These are phyloP conservation scores for Claviceps sp. DNA, from an alignment of 2,329 filamentous ascomycete species.

Conservation along the genomic window DNA sequence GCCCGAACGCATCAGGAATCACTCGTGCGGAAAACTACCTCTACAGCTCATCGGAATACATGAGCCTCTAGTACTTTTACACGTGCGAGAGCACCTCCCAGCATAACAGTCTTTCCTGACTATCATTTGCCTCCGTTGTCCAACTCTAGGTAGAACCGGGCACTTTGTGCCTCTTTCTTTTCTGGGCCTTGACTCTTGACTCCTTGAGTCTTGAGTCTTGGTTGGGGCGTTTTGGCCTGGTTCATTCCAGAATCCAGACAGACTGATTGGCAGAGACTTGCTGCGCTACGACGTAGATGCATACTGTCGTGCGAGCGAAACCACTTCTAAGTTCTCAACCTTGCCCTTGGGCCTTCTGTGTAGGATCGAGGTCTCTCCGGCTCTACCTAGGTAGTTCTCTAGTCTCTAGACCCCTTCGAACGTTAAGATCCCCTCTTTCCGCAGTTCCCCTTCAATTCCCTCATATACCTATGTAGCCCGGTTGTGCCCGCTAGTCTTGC, in stretches of 20 bases:
- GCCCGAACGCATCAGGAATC: neutral
- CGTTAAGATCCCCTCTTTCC: neutral
- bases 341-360: neutral
- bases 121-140: neutral
- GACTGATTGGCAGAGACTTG: neutral
- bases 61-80: too few relatives aligned
- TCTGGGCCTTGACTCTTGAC: neutral
- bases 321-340: neutral
- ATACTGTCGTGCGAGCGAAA: neutral
- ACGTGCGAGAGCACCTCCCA: too few relatives aligned
- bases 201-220: neutral
- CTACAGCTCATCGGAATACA: neutral
- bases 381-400: too few relatives aligned
- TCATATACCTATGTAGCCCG: neutral
- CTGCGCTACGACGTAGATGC: neutral
- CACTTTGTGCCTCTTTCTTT: neutral
- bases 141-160: neutral
- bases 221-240: neutral
- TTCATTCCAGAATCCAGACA: neutral
- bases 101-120: neutral
- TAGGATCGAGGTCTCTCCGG: neutral
- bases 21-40: neutral
- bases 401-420: neutral
- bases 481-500: neutral
- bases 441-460: neutral